A percentile compares a stretch with the other conserved stretches of the same genome.
Conservation (phyloP, 1,284 basidiomycete genomes). For the Vanrija sp. region DNA sequence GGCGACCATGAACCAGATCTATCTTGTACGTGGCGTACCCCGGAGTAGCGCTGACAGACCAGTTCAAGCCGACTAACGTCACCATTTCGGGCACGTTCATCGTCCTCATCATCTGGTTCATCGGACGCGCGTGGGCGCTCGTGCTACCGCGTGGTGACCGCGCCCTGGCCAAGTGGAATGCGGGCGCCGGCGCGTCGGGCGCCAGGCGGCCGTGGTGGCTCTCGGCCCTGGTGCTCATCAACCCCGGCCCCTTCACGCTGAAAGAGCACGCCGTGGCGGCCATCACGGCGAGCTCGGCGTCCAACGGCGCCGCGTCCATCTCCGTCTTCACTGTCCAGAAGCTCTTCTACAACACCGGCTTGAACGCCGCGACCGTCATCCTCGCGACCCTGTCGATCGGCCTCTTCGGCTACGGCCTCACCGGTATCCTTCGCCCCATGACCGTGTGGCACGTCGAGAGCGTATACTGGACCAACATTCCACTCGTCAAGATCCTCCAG, state of each 20-base stretch:
- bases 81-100: slow-evolving; percentile 59
- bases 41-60: slow-evolving; percentile 21
- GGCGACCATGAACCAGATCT: slow-evolving; percentile 47
- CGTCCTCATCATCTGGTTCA: slow-evolving; percentile 57
- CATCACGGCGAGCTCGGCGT: slow-evolving; percentile 60
- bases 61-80: slow-evolving; percentile 60
- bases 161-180: slow-evolving; percentile 52
- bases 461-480: slow-evolving; percentile 45
- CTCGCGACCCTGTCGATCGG: slow-evolving; percentile 64
- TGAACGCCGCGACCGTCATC: slow-evolving; percentile 58
- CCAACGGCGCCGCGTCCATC: slow-evolving; percentile 56
- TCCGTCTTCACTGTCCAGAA: slow-evolving; percentile 61
- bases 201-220: slow-evolving; percentile 8
- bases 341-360: slow-evolving; percentile 58
- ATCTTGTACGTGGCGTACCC: slow-evolving; percentile 7
- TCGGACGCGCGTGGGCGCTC: slow-evolving; percentile 56
- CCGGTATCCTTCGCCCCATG: slow-evolving; percentile 38
- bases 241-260: slow-evolving; percentile 58
- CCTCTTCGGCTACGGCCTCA: slow-evolving; percentile 62
- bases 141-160: slow-evolving; percentile 40
- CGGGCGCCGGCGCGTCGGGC: slow-evolving; percentile 41
- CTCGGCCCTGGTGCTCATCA: slow-evolving; percentile 53
- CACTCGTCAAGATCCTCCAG: slow-evolving; percentile 33
- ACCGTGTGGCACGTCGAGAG: slow-evolving; percentile 19
- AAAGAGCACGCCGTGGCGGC: slow-evolving; percentile 63